Base-by-base conservation (phyloP, 768 basidiomycete genomes). In the Kwoniella sp. region DNA sequence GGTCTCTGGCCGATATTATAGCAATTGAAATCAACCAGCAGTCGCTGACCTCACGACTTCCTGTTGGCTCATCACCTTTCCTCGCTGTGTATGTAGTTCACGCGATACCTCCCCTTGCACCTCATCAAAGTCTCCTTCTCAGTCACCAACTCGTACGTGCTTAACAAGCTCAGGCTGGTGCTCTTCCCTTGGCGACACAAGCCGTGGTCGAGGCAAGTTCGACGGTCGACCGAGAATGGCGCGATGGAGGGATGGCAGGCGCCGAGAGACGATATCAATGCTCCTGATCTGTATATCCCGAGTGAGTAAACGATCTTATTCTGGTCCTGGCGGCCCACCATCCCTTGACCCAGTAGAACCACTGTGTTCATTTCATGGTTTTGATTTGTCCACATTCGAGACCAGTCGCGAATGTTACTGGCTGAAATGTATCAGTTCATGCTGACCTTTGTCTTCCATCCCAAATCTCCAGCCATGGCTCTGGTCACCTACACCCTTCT, bases 211-310 rank as follows among this genome's bases (percentile, higher is more conserved):
- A 85, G 95, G 8, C 86, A 87, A 65, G 77, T 88, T 12, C 83
- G 82, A 57, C 85, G 90, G 55, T 84, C 67, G 77, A 86, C 64
- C 75, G 85, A 87, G 72, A 86, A 86, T 2, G 91, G 73, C 9
- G 68, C 67, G 13, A 64, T 70, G 41, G 83, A 94, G 73, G 84
- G 84, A 1, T 98, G 88, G 87, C 87, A 90, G 58, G 83, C 91
- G 2, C 96, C 96, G 1, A 83, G 95, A 59, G 93, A 97, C 37
- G 96, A 99, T 75, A 86, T 98, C 71, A 98, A 98, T 73, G 89
- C 88, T 61, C 96, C 96, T 0, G 96, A 99, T 82, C 82, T 99
- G 22, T 99, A 99, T 79, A 98, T 99, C 67, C 96, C 96, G 1
- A 84, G 93, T 93, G 58, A 70, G 83, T 76, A 15, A n/a, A 17